Base-by-base conservation (phyloP, 208 protist genomes). In the Crithidia fasciculata region DNA sequence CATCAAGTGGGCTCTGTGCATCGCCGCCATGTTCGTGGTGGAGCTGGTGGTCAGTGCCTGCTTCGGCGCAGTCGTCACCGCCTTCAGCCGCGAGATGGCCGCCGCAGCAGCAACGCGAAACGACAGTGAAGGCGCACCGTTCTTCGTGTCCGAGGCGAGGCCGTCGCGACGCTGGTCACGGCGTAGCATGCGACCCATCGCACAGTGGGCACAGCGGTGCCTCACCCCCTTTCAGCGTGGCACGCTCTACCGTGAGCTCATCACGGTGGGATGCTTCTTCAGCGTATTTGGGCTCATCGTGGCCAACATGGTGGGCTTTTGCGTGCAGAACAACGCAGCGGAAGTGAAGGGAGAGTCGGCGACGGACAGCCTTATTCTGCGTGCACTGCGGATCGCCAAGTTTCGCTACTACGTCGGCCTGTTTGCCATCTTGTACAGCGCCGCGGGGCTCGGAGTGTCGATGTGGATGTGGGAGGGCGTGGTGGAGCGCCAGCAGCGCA, bases 1-100 rank as follows among this genome's bases (percentile, higher is more conserved):
- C 15, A 41, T 96, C 9, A 71, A 91, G 61, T 95, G 91, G 91
- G 92, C 89, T 0, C 28, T 80, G 40, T 81, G 86, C 66, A 89
- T 93, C 39, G 57, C 78, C 10, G 53, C 72, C 8, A 77, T 84
- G 55, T 86, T 96, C 52, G 40, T 93, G 28, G 47, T 83, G 37
- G 92, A 96, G 74, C 40, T 90, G 39, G 44, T 74, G 45, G 69
- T 88, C 43, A 76, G 64, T 49, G 61, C 13, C 57, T 36, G 80
- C 15, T 85, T 76, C 62, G 59, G 52, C 58, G 53, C 43, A 18
- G 49, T 78, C 3, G 41, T 40, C 8, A 50, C 44, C 39, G 57
- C 64, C 52, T 69, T 87, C 41, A 47, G 41, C 41, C 64, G 41
- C 36, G 82, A 72, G 77, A 74, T 82, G 77, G 70, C 61, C 16